Evolutionary conservation across 1,284 basidiomycete species (phyloP).

Genomic region (Irpex sp.): DNA sequence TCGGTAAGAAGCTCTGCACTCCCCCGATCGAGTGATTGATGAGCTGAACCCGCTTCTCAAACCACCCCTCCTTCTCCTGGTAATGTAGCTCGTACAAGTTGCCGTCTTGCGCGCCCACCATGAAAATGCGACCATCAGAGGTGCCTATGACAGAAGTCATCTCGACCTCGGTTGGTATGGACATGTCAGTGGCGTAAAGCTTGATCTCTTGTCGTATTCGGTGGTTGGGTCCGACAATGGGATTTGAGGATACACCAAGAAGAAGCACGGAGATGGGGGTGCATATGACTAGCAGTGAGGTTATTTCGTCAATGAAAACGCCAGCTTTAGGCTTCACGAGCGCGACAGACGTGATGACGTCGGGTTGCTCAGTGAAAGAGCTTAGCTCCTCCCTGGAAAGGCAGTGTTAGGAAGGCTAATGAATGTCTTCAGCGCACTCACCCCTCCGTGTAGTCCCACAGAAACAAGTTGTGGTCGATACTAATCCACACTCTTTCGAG

Average conservation of each 20-base stretch:
- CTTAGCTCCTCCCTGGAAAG: slow-evolving; percentile 71
- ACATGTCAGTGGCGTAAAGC: slow-evolving; percentile 89
- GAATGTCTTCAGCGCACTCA: slow-evolving; percentile 33
- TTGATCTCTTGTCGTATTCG: slow-evolving; percentile 66
- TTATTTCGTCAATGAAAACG: slow-evolving; percentile 93
- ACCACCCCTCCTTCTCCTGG: slow-evolving; percentile 90
- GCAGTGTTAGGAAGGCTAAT: neutral
- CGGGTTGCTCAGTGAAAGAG: slow-evolving; percentile 89
- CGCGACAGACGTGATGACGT: slow-evolving; percentile 83
- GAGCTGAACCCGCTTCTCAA: slow-evolving; percentile 78
- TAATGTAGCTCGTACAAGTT: slow-evolving; percentile 93
- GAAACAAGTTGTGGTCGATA: slow-evolving; percentile 89
- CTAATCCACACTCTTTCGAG: slow-evolving; percentile 96
- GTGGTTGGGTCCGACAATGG: slow-evolving; percentile 39
- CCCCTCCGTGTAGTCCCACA: slow-evolving; percentile 97
- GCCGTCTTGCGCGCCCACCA: slow-evolving; percentile 82
- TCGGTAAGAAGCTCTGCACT: slow-evolving; percentile 69
- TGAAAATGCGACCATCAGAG: slow-evolving; percentile 83
- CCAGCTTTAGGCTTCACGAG: slow-evolving; percentile 74
- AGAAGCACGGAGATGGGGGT: slow-evolving; percentile 81
- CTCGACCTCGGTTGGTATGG: slow-evolving; percentile 71
- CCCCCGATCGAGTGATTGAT: slow-evolving; percentile 77
- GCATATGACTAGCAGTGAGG: slow-evolving; percentile 85
- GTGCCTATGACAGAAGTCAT: slow-evolving; percentile 84
- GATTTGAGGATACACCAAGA: slow-evolving; percentile 72